Percentiles rank a stretch among this genome's conserved stretches.
Evolutionary conservation across 495 filamentous ascomycete genomes (phyloP).

Genomic region (Opeltia flavorubescens): DNA sequence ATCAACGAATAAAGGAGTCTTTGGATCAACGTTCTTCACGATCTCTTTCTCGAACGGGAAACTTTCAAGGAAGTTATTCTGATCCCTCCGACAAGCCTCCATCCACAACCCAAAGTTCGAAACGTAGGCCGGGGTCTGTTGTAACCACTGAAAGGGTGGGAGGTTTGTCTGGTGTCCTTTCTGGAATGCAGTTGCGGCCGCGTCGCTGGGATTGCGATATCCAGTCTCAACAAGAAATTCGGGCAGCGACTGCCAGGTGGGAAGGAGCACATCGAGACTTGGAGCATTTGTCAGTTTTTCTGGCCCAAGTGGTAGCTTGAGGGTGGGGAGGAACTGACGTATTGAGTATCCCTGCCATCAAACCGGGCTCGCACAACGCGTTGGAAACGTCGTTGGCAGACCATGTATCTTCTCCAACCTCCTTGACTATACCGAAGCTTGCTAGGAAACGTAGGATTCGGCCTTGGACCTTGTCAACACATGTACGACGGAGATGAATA

Average conservation of each 20-base stretch:
- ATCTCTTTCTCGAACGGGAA: slow-evolving; percentile 1
- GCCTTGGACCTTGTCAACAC: too few relatives aligned
- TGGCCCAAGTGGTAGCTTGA: too few relatives aligned
- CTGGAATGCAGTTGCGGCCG: slow-evolving; percentile 15
- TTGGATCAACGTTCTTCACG: slow-evolving; percentile 19
- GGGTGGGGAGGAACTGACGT: too few relatives aligned
- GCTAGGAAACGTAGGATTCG: too few relatives aligned
- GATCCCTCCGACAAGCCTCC: slow-evolving; percentile 15
- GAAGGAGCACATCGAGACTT: background rate
- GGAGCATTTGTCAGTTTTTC: too few relatives aligned
- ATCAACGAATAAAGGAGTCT: slow-evolving; percentile 21
- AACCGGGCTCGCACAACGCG: too few relatives aligned
- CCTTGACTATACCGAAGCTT: too few relatives aligned
- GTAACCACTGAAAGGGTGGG: slow-evolving; percentile 26
- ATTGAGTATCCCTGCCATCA: too few relatives aligned
- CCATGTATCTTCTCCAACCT: too few relatives aligned
- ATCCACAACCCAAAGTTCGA: slow-evolving; percentile 25
- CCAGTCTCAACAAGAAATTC: background rate
- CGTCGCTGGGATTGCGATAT: background rate
- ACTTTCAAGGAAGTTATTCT: slow-evolving; percentile 20
- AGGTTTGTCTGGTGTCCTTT: slow-evolving; percentile 29
- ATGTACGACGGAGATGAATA: too few relatives aligned
- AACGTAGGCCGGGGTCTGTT: slow-evolving; percentile 26
- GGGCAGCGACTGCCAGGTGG: background rate
- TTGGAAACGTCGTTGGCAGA: too few relatives aligned